Conservation (phyloP, 116 monocot species). For the Phalaenopsis hybrid region DNA sequence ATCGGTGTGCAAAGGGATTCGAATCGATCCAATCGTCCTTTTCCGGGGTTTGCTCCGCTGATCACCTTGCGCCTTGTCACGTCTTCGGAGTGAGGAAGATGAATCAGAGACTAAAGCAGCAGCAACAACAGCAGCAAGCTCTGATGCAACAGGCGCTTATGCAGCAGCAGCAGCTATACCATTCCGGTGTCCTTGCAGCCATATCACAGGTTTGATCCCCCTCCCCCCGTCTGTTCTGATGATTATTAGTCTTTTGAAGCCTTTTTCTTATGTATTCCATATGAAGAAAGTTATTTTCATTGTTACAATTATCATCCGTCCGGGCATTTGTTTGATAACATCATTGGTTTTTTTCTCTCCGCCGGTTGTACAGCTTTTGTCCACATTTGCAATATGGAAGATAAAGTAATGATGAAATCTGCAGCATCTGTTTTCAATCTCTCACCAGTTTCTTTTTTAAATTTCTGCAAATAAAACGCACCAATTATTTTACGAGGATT, state of each 20-base stretch:
- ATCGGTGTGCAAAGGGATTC: background rate
- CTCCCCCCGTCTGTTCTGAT: too few species aligned
- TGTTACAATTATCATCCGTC: background rate
- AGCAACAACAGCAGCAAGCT: slow-evolving; percentile 31
- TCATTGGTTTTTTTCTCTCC: too few species aligned
- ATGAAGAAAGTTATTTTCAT: background rate
- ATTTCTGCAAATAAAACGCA: background rate
- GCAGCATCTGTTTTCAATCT: background rate
- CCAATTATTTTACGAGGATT: background rate
- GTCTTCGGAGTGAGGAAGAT: slow-evolving; percentile 16
- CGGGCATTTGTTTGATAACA: too few species aligned
- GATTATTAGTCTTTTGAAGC: too few species aligned
- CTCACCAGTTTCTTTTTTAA: background rate
- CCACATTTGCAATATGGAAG: background rate
- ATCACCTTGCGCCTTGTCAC: background rate
- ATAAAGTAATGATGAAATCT: background rate
- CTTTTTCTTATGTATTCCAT: background rate
- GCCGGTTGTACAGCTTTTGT: background rate
- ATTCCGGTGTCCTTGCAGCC: slow-evolving; percentile 41
- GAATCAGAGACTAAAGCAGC: slow-evolving; percentile 41
- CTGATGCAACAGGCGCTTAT: slow-evolving; percentile 60
- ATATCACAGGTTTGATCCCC: slow-evolving; percentile 43
- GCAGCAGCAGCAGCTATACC: slow-evolving; percentile 59
- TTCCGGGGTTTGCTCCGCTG: background rate
- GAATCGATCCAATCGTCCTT: background rate